Conservation (phyloP, 2,329 filamentous ascomycete genomes). For the Zymoseptoria pseudotritici region DNA sequence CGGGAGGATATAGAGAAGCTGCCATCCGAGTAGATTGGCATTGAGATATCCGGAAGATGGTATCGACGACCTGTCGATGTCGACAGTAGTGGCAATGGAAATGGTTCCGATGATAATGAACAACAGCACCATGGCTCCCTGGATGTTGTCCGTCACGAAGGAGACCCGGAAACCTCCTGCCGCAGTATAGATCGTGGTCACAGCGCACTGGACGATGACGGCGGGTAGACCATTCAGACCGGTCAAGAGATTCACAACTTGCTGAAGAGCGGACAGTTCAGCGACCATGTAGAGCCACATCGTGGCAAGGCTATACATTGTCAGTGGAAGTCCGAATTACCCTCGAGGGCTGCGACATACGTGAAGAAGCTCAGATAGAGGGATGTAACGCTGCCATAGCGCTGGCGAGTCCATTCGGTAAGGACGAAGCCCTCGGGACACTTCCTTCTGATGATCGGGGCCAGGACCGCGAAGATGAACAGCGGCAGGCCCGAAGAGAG, state of each 20-base stretch:
- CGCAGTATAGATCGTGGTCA: constrained; percentile 76
- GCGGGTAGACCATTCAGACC: constrained; percentile 66
- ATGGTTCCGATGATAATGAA: constrained; percentile 71
- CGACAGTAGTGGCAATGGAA: constrained; percentile 66
- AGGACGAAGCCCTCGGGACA: constrained; percentile 78
- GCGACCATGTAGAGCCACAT: constrained; percentile 83
- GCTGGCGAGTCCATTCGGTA: constrained; percentile 75
- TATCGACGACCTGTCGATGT: constrained; percentile 63
- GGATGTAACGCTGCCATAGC: constrained; percentile 62
- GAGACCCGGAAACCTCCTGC: constrained; percentile 76
- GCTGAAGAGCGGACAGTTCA: constrained; percentile 72
- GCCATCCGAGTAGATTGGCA: constrained; percentile 67
- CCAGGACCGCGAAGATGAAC: constrained; percentile 65
- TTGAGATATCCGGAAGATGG: constrained; percentile 62
- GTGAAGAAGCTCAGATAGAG: constrained; percentile 72
- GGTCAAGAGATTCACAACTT: constrained; percentile 67
- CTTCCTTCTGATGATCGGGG: constrained; percentile 69
- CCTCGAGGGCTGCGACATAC: constrained; percentile 21
- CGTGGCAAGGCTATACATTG: constrained; percentile 52
- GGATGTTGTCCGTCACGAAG: constrained; percentile 75
- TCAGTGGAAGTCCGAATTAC: constrained; percentile 7
- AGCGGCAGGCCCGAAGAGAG: constrained; percentile 65
- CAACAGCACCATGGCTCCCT: constrained; percentile 68
- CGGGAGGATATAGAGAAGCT: constrained; percentile 76
- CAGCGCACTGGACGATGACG: constrained; percentile 67